Evolutionary conservation across 148 eudicot genomes (phyloP).

Genomic region (Persicaria maculosa): DNA sequence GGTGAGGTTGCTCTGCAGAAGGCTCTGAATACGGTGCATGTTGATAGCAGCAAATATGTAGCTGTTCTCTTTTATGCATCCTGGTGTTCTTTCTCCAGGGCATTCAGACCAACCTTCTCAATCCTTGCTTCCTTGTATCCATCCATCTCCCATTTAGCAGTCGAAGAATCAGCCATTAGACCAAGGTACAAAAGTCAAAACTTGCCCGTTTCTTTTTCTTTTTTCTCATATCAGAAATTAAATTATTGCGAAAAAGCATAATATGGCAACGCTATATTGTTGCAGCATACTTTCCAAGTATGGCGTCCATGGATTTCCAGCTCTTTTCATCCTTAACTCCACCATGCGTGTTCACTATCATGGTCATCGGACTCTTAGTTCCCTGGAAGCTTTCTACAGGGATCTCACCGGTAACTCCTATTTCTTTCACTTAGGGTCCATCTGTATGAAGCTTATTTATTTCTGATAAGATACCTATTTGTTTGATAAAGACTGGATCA

Average conservation of each 20-base stretch:
- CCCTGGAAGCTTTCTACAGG: constrained; percentile 64
- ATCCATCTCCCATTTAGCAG: constrained; percentile 78
- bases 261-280: constrained; percentile 4
- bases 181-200: constrained; percentile 50
- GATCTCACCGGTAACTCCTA: constrained; percentile 53
- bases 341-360: constrained; percentile 77
- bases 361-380: constrained; percentile 69
- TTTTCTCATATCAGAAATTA: neutral
- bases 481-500: too few relatives aligned
- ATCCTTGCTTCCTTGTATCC: constrained; percentile 65
- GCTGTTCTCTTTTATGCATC: constrained; percentile 91
- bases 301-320: constrained; percentile 93
- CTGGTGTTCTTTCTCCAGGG: constrained; percentile 91
- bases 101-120: constrained; percentile 67
- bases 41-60: constrained; percentile 45
- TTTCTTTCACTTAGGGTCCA: neutral
- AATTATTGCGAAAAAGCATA: neutral
- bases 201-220: neutral
- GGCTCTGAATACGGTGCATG: constrained; percentile 55
- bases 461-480: too few relatives aligned
- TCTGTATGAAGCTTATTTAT: too few relatives aligned
- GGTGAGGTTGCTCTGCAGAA: constrained; percentile 71
- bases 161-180: constrained; percentile 71
- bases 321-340: constrained; percentile 73
- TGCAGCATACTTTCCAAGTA: constrained; percentile 84